Evolutionary conservation across 1,284 basidiomycete genomes (phyloP).

Genomic region (Inonotus obliquus): DNA sequence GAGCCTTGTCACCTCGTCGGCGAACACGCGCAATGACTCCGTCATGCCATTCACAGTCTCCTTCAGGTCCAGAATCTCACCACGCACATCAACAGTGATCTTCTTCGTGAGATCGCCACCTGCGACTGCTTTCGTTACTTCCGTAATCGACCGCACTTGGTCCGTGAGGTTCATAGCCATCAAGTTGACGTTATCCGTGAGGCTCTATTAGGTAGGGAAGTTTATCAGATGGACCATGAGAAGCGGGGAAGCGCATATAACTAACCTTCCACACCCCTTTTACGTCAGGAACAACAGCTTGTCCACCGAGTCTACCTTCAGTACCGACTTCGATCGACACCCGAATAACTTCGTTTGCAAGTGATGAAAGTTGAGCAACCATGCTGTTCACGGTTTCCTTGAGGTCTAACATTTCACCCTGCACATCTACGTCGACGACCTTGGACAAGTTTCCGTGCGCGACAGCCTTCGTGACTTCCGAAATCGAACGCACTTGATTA

Average conservation of each 20-base stretch:
- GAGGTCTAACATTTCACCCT: slow-evolving; percentile 95
- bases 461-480: slow-evolving; percentile 95
- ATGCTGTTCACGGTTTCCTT: slow-evolving; percentile 91
- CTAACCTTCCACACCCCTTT: slow-evolving; percentile 88
- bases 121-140: slow-evolving; percentile 87
- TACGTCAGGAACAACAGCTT: slow-evolving; percentile 83
- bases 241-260: background rate
- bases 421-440: slow-evolving; percentile 91
- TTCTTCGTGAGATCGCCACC: slow-evolving; percentile 87
- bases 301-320: slow-evolving; percentile 94
- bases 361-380: slow-evolving; percentile 81
- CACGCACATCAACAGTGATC: slow-evolving; percentile 84
- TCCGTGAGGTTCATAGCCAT: slow-evolving; percentile 93
- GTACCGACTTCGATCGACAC: slow-evolving; percentile 92
- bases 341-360: slow-evolving; percentile 83
- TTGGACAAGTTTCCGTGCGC: slow-evolving; percentile 89
- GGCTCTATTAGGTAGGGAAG: slow-evolving; percentile 37
- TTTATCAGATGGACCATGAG: no score
- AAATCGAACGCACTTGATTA: slow-evolving; percentile 96
- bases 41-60: slow-evolving; percentile 93
- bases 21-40: slow-evolving; percentile 81
- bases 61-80: slow-evolving; percentile 86
- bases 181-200: slow-evolving; percentile 78
- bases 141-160: slow-evolving; percentile 85
- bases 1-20: slow-evolving; percentile 84